Evolutionary conservation across 805 yeast genomes (phyloP).

Genomic region (Zygoascus flipseniorum): DNA sequence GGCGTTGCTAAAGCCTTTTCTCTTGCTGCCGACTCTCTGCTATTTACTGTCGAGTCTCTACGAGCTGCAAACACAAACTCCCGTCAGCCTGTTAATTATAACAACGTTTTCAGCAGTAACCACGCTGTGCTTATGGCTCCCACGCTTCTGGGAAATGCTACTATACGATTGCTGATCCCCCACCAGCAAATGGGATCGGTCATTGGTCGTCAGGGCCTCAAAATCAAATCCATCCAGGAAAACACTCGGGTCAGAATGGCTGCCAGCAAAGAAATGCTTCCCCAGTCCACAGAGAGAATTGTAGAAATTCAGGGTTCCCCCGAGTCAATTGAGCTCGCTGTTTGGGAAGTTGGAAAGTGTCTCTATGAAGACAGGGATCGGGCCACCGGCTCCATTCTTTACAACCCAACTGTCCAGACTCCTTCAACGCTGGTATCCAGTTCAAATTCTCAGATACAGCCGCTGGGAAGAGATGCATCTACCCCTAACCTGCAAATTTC

Average conservation of each 20-base stretch:
- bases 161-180: conserved; percentile 66
- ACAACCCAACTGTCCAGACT: conserved; percentile 25
- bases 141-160: conserved; percentile 42
- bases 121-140: conserved; percentile 21
- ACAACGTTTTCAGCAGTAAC: background rate
- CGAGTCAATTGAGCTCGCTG: conserved; percentile 47
- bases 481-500: background rate
- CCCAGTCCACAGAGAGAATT: conserved; percentile 74
- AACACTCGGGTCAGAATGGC: conserved; percentile 66
- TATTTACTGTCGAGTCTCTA: conserved; percentile 42
- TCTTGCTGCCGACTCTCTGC: conserved; percentile 57
- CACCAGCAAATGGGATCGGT: conserved; percentile 83
- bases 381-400: conserved; percentile 55
- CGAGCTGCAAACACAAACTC: conserved; percentile 20
- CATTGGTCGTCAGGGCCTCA: conserved; percentile 73
- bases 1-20: conserved; percentile 63
- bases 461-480: background rate
- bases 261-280: conserved; percentile 76
- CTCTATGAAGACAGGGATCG: conserved; percentile 66
- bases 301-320: conserved; percentile 82
- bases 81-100: background rate
- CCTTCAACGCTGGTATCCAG: background rate
- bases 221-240: conserved; percentile 73
- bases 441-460: background rate
- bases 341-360: conserved; percentile 56